Evolutionary conservation across 805 yeast species (phyloP).

Genomic region (Metschnikowia drakensbergensis): DNA sequence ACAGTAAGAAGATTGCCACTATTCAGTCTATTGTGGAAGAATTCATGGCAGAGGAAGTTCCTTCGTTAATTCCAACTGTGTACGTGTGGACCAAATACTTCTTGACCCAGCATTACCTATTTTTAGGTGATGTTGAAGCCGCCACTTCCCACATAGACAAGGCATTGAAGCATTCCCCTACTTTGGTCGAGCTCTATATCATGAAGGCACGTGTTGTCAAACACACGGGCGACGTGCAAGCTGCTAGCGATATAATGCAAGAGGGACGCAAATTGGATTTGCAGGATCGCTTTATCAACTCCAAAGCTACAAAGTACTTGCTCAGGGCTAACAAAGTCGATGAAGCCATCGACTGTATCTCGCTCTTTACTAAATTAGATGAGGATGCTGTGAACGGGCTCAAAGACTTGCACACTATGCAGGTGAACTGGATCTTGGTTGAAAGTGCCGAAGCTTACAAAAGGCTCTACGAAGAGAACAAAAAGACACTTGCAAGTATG

Average conservation of each 20-base stretch:
- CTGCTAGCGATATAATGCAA: slow-evolving; percentile 65
- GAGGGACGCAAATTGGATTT: slow-evolving; percentile 72
- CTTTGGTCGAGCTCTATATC: slow-evolving; percentile 76
- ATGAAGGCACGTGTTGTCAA: slow-evolving; percentile 77
- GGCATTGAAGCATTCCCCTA: slow-evolving; percentile 74
- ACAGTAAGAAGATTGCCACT: slow-evolving; percentile 32
- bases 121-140: slow-evolving; percentile 45
- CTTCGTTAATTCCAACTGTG: slow-evolving; percentile 39
- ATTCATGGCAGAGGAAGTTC: slow-evolving; percentile 34
- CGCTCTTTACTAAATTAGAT: slow-evolving; percentile 75
- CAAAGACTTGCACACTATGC: slow-evolving; percentile 82
- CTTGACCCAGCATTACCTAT: slow-evolving; percentile 73
- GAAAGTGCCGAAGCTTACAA: slow-evolving; percentile 83
- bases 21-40: slow-evolving; percentile 54
- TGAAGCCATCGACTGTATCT: slow-evolving; percentile 67
- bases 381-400: slow-evolving; percentile 81
- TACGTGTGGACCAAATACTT: slow-evolving; percentile 70
- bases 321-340: slow-evolving; percentile 72
- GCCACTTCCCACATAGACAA: slow-evolving; percentile 58
- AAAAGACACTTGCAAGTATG: slow-evolving; percentile 17
- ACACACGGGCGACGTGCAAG: slow-evolving; percentile 55
- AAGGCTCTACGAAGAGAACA: slow-evolving; percentile 46
- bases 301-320: slow-evolving; percentile 80
- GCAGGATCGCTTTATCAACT: slow-evolving; percentile 88
- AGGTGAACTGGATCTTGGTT: slow-evolving; percentile 82